Conservation (phyloP, 306 rosid genomes). For the Notholithocarpus densiflorus region DNA sequence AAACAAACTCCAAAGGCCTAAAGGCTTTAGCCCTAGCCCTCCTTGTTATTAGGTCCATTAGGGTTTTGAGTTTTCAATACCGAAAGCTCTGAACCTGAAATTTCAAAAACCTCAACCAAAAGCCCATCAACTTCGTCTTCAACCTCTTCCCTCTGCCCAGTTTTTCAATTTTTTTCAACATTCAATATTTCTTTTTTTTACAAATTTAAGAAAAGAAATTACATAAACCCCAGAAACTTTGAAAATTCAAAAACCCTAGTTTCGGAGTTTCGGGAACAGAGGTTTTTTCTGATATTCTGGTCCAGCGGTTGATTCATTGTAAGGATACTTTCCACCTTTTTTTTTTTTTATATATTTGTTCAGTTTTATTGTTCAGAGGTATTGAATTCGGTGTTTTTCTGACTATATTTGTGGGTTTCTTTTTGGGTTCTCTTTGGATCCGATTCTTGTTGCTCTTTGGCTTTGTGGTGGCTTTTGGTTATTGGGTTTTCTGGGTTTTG, state of each 20-base stretch:
- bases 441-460: neutral
- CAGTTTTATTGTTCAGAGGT: neutral
- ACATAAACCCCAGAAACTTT: too few relatives aligned
- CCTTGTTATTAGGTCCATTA: slow-evolving; percentile 37
- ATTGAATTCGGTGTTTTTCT: neutral
- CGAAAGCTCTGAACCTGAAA: slow-evolving; percentile 21
- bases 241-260: slow-evolving; percentile 2
- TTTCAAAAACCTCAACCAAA: too few relatives aligned
- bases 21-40: slow-evolving; percentile 19
- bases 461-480: neutral
- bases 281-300: neutral
- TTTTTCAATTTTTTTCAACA: neutral
- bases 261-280: neutral
- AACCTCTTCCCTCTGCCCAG: slow-evolving; percentile 17
- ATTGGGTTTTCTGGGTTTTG: neutral
- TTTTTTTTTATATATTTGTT: neutral
- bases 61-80: slow-evolving; percentile 33
- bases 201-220: neutral
- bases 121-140: slow-evolving; percentile 46
- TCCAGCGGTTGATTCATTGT: slow-evolving; percentile 13
- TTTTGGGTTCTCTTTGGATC: neutral
- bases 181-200: neutral
- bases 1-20: slow-evolving; percentile 13
- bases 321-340: neutral
- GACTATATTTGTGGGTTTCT: neutral